Evolutionary conservation across 164 flowering plant species (phyloP).

Genomic region (Saururus chinensis): DNA sequence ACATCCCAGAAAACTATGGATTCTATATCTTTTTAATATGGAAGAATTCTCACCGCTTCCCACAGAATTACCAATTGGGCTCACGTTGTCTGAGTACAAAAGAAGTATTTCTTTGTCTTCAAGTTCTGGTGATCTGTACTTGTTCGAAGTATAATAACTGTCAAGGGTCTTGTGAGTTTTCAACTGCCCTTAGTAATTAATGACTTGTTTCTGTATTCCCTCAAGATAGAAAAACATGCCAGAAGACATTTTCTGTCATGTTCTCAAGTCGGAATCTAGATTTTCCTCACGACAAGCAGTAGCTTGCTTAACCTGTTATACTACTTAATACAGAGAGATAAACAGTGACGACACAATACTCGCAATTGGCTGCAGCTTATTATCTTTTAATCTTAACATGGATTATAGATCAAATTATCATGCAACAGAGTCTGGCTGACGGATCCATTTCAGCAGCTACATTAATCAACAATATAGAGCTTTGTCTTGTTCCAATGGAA

Average conservation of each 20-base stretch:
- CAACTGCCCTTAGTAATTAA: not conserved
- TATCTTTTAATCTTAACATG: too few species aligned
- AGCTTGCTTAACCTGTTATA: too few species aligned
- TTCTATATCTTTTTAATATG: not conserved
- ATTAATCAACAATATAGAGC: too few species aligned
- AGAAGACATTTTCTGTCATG: not conserved
- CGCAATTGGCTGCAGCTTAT: too few species aligned
- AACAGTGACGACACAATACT: too few species aligned
- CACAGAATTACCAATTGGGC: not conserved
- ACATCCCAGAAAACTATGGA: too few species aligned
- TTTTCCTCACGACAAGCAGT: not conserved
- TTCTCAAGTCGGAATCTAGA: slow-evolving; percentile 1
- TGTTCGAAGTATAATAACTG: not conserved
- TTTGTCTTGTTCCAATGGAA: too few species aligned
- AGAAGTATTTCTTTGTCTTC: not conserved
- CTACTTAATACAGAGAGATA: too few species aligned
- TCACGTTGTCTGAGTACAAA: not conserved
- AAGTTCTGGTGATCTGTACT: not conserved
- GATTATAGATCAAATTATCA: too few species aligned
- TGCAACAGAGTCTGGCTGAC: too few species aligned
- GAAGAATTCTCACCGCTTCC: not conserved
- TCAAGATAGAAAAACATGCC: not conserved
- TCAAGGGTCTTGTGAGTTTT: slow-evolving; percentile 4
- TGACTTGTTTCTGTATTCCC: not conserved
- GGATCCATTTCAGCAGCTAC: too few species aligned